Percentiles rank a stretch among this genome's conserved stretches.
phyloP scores from a whole-genome alignment of 179 eudicot species.

The Beta corolliflora region DNA sequence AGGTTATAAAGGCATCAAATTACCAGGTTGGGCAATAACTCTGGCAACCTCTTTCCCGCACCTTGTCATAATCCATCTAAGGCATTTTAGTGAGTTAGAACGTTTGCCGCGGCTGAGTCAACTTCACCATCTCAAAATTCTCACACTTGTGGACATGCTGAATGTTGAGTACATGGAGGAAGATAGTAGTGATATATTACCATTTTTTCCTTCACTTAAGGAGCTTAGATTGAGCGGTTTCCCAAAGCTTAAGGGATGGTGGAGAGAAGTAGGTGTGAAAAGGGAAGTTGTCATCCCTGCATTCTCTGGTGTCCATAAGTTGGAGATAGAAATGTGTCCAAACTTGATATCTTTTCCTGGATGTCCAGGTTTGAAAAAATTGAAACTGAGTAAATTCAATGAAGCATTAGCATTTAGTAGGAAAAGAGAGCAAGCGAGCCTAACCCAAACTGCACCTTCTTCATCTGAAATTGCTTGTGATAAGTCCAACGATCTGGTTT shows the following conservation, averaged over 20 bases:
- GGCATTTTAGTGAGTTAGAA: background rate
- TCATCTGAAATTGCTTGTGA: too few species aligned
- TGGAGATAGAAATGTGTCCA: too few species aligned
- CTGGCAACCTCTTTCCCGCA: background rate
- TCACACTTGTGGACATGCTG: too few species aligned
- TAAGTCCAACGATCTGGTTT: too few species aligned
- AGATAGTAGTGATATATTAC: background rate
- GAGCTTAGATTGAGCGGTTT: background rate
- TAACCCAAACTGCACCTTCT: too few species aligned
- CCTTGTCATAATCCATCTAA: background rate
- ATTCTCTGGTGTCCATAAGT: too few species aligned
- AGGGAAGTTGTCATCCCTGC: background rate
- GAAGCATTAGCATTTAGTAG: too few species aligned
- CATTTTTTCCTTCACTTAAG: constrained; percentile 12
- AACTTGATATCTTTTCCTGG: too few species aligned
- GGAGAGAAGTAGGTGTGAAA: background rate
- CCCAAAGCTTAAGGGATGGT: constrained; percentile 23
- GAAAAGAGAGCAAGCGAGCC: too few species aligned
- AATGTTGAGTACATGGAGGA: constrained; percentile 10
- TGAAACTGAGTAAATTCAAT: too few species aligned
- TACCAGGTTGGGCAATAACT: background rate
- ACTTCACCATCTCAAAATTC: too few species aligned
- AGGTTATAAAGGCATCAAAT: background rate
- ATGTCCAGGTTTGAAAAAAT: too few species aligned
- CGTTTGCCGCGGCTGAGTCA: constrained; percentile 3